Base-by-base conservation (phyloP, 495 filamentous ascomycete species). In the Hypomontagnella monticulosa region DNA sequence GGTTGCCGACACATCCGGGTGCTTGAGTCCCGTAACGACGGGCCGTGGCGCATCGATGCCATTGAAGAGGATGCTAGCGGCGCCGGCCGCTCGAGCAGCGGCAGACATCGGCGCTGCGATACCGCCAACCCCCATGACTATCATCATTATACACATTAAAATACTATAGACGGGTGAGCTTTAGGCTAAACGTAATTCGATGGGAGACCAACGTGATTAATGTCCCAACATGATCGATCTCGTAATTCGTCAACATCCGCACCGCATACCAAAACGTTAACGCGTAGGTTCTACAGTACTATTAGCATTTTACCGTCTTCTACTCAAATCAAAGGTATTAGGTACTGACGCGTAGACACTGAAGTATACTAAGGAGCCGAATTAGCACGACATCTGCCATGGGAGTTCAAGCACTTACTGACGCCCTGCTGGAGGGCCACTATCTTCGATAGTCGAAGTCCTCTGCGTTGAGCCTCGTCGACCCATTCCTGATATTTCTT, bases 91-190 rank as follows among this genome's bases (percentile, higher is more conserved):
- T 51, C 82, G 80, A n/a, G 77, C 75, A 7, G 81, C 79, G 3
- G 80, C 76, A 0, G 81, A 77, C 9, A 83, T 74, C 1, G 84
- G 85, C 0, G 79, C 78, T 3, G 83, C 81, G 11, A 85, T 80
- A 10, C 77, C 76, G 8, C 81, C 74, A 11, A 86, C 78, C 0
- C 80, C 78, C 57, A 79, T 82, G 10, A 81, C 80, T 51, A 82
- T 79, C 70, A 87, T 81, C 78, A 87, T 81, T 41, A 88, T 79
- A 27, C 82, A 82, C 71, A 86, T 83, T 32, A 86, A 79, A 18
- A 87, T 82, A 4, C 81, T 82, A 36, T 4, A 8, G 20, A 87
- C 41, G 66, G 8, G 61, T 43, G n/a, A 47, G 43, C 40, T 57
- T n/a, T 48, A n/a, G 16, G 16, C 27, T 15, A 8, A 36, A 18